Evolutionary conservation across 192 early-diverging fungal genomes (phyloP).

Genomic region (Linnemannia zychae): DNA sequence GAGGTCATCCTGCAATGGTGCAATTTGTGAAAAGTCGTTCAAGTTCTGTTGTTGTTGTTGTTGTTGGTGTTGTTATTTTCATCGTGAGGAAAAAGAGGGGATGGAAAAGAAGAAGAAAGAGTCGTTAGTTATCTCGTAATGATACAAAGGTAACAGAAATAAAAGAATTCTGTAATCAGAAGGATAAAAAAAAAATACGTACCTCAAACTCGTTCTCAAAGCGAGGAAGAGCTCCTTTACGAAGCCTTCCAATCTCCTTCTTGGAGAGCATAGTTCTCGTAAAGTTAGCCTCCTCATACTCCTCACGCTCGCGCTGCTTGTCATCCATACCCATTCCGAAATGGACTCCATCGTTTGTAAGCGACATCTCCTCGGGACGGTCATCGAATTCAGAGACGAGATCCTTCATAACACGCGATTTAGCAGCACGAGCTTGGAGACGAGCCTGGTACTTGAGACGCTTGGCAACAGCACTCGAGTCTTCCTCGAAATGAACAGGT

Average conservation of each 20-base stretch:
- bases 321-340: slow-evolving; percentile 71
- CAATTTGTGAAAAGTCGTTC: slow-evolving; percentile 68
- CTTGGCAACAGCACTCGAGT: slow-evolving; percentile 66
- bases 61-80: too few relatives aligned
- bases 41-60: slow-evolving; percentile 61
- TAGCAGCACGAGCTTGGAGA: slow-evolving; percentile 75
- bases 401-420: slow-evolving; percentile 89
- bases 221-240: slow-evolving; percentile 65
- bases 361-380: slow-evolving; percentile 83
- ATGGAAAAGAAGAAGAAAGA: background rate
- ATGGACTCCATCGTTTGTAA: slow-evolving; percentile 78
- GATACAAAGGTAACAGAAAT: background rate
- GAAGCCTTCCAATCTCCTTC: slow-evolving; percentile 80
- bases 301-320: slow-evolving; percentile 70
- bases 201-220: slow-evolving; percentile 92
- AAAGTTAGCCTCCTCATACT: slow-evolving; percentile 94
- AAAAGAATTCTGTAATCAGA: background rate
- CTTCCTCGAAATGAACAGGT: slow-evolving; percentile 89
- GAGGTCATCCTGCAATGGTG: slow-evolving; percentile 62
- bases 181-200: slow-evolving; percentile 21
- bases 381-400: slow-evolving; percentile 87
- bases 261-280: slow-evolving; percentile 77
- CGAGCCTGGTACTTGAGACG: slow-evolving; percentile 73
- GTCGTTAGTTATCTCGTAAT: slow-evolving; percentile 3
- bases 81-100: too few relatives aligned